Percentiles rank a stretch among this genome's conserved stretches.
phyloP scores from a whole-genome alignment of 345 rosid species.

The Lumnitzera racemosa region DNA sequence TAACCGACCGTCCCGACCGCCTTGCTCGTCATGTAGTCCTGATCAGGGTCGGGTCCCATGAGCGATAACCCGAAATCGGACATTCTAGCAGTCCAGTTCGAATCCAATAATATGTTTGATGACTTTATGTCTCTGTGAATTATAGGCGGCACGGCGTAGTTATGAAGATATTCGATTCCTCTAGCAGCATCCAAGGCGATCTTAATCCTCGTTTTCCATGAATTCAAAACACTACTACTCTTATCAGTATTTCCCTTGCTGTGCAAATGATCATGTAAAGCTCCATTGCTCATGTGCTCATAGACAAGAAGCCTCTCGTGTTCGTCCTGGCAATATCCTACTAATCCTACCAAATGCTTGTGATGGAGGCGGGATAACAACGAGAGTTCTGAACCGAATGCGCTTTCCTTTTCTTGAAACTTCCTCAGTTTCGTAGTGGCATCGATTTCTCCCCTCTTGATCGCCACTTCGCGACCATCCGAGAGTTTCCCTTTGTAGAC shows the following conservation, averaged over 20 bases:
- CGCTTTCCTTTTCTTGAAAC: conserved; percentile 40
- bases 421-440: conserved; percentile 12
- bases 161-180: conserved; percentile 59
- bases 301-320: conserved; percentile 55
- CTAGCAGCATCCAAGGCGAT: conserved; percentile 56
- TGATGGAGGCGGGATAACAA: conserved; percentile 47
- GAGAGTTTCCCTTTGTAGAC: conserved; percentile 43
- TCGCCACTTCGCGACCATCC: conserved; percentile 51
- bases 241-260: conserved; percentile 16
- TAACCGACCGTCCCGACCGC: conserved; percentile 69
- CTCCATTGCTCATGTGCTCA: conserved; percentile 54
- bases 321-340: conserved; percentile 54
- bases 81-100: conserved; percentile 48
- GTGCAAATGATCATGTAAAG: conserved; percentile 52
- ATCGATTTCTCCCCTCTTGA: conserved; percentile 41
- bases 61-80: conserved; percentile 62
- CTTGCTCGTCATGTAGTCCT: conserved; percentile 25
- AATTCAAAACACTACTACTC: conserved; percentile 25
- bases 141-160: conserved; percentile 55
- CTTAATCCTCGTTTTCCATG: conserved; percentile 56
- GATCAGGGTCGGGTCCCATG: conserved; percentile 37
- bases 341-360: conserved; percentile 48
- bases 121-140: conserved; percentile 75
- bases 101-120: conserved; percentile 49
- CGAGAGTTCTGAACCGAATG: conserved; percentile 49